These are phyloP conservation scores for Laguncularia racemosa DNA, from an alignment of 345 rosid genomes.

Conservation along the genomic window DNA sequence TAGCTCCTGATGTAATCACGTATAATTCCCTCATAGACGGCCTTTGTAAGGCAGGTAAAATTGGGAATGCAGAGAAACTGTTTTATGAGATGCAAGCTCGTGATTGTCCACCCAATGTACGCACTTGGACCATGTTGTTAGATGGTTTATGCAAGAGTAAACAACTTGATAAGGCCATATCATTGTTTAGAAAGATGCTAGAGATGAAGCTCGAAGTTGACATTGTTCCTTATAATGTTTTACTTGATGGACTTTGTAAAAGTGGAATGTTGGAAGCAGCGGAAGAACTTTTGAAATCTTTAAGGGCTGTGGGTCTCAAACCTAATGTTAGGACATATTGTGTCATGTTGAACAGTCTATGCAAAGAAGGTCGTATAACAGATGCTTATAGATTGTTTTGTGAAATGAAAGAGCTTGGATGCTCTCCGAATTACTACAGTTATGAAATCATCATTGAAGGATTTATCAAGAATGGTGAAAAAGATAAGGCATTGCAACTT, in stretches of 20 bases:
- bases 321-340: slow-evolving; percentile 11
- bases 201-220: slow-evolving; percentile 8
- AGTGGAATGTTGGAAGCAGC: slow-evolving; percentile 13
- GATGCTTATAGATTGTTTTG: slow-evolving; percentile 13
- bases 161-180: slow-evolving; percentile 13
- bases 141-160: slow-evolving; percentile 22
- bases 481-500: slow-evolving; percentile 3
- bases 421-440: slow-evolving; percentile 7
- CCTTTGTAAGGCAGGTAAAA: slow-evolving; percentile 15
- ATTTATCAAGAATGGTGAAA: slow-evolving; percentile 4
- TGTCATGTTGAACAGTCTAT: slow-evolving; percentile 14
- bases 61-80: slow-evolving; percentile 18
- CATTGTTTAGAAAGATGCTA: slow-evolving; percentile 7
- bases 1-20: slow-evolving; percentile 11
- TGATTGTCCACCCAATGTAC: background rate
- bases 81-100: slow-evolving; percentile 14
- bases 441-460: slow-evolving; percentile 12
- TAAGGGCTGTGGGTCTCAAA: background rate
- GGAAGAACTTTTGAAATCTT: background rate
- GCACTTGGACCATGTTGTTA: slow-evolving; percentile 8
- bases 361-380: slow-evolving; percentile 1
- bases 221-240: slow-evolving; percentile 16
- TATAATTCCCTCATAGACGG: slow-evolving; percentile 26
- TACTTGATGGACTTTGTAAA: slow-evolving; percentile 29
- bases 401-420: slow-evolving; percentile 15